Evolutionary conservation across 164 flowering plant species (phyloP).

Genomic region (Brasenia schreberi): DNA sequence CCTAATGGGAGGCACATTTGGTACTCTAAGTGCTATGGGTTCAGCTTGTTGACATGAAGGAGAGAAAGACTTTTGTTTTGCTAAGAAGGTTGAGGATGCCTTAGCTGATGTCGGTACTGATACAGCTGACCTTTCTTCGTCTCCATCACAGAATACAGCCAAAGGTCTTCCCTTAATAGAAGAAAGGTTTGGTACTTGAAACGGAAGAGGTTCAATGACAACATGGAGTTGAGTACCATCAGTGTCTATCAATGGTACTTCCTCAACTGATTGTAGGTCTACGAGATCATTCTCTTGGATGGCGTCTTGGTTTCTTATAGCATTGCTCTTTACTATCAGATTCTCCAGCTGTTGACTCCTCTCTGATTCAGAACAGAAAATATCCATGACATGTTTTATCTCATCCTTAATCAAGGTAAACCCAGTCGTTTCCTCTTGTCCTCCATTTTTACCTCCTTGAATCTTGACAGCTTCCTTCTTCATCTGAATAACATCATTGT

Average conservation of each 20-base stretch:
- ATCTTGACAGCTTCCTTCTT: no score
- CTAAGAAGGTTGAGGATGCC: slow-evolving; percentile 40
- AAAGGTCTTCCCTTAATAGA: slow-evolving; percentile 52
- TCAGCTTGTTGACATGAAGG: slow-evolving; percentile 44
- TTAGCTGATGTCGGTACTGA: slow-evolving; percentile 81
- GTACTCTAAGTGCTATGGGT: no score
- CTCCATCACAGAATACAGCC: slow-evolving; percentile 45
- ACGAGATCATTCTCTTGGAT: slow-evolving; percentile 51
- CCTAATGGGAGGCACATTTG: no score
- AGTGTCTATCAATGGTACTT: background rate
- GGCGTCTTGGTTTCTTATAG: slow-evolving; percentile 36
- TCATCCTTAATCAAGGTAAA: slow-evolving; percentile 90
- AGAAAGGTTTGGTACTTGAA: slow-evolving; percentile 45
- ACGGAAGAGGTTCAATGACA: slow-evolving; percentile 11
- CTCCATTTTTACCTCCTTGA: slow-evolving; percentile 2
- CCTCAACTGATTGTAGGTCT: slow-evolving; percentile 38
- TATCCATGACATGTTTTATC: slow-evolving; percentile 79
- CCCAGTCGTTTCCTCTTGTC: slow-evolving; percentile 34
- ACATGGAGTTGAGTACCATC: background rate
- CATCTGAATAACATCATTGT: no score
- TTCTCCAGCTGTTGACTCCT: slow-evolving; percentile 75
- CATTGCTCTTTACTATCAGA: slow-evolving; percentile 68
- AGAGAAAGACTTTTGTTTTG: slow-evolving; percentile 76
- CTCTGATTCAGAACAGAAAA: slow-evolving; percentile 67
- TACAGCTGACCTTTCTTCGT: slow-evolving; percentile 36